A percentile compares a stretch with the other conserved stretches of the same genome.
Conservation (phyloP, 23 red algal genomes). For the Gracilaria caudata region DNA sequence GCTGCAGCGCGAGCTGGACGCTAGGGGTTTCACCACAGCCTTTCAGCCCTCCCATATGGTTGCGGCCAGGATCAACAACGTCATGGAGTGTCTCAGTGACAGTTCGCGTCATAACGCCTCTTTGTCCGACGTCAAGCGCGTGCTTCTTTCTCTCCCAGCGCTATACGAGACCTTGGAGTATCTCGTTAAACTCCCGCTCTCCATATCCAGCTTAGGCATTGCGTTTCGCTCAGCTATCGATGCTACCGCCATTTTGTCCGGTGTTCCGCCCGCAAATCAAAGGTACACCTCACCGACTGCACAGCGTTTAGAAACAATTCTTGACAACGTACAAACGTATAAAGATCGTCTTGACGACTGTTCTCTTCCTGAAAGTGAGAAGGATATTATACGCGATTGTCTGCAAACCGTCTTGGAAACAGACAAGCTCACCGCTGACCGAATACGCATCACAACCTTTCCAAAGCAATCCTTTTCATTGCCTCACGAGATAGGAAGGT, state of each 20-base stretch:
- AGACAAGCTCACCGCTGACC: constrained; percentile 23
- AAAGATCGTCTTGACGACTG: constrained; percentile 28
- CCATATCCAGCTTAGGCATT: constrained; percentile 25
- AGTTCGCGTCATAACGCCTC: neutral
- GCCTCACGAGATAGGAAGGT: constrained; percentile 33
- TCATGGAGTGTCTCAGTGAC: constrained; percentile 21
- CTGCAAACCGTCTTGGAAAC: constrained; percentile 12
- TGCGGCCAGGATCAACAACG: constrained; percentile 4
- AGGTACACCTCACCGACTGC: neutral
- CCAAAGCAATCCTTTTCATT: constrained; percentile 30
- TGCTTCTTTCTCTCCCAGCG: constrained; percentile 22
- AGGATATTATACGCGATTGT: constrained; percentile 22
- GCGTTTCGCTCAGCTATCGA: constrained; percentile 9
- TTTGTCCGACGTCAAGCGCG: constrained; percentile 20
- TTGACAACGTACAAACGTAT: constrained; percentile 29
- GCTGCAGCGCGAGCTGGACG: constrained; percentile 14
- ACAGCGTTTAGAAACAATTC: constrained; percentile 17
- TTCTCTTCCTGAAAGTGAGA: constrained; percentile 27
- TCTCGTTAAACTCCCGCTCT: constrained; percentile 22
- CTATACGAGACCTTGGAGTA: constrained; percentile 16
- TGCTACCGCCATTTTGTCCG: constrained; percentile 1
- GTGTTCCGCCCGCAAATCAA: neutral
- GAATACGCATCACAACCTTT: constrained; percentile 33
- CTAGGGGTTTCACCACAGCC: constrained; percentile 13
- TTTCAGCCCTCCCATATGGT: constrained; percentile 22